A percentile compares a stretch with the other conserved stretches of the same genome.
phyloP scores from a whole-genome alignment of 108 stramenopile genomes.

The Conticribra weissflogii region DNA sequence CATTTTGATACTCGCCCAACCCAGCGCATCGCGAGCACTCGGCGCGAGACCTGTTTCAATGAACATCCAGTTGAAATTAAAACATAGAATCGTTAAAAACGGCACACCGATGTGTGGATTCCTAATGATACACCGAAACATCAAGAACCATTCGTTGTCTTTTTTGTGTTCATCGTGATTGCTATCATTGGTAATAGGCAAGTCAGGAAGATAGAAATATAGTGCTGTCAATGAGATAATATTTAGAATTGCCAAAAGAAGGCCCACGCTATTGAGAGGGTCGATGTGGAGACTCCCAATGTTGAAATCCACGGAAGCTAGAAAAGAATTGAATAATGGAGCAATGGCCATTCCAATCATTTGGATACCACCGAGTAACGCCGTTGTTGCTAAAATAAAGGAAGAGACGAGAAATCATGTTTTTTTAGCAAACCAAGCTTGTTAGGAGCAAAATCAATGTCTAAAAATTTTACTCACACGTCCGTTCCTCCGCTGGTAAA shows the following conservation, averaged over 20 bases:
- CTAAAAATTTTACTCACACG: slow-evolving; percentile 4
- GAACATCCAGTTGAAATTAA: slow-evolving; percentile 76
- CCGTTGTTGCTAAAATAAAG: slow-evolving; percentile 19
- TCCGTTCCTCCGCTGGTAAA: slow-evolving; percentile 58
- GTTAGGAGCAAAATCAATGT: too few relatives aligned
- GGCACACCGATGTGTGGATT: slow-evolving; percentile 57
- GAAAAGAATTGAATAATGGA: slow-evolving; percentile 61
- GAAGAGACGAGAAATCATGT: neutral
- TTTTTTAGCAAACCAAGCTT: too few relatives aligned
- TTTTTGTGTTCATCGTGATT: slow-evolving; percentile 10
- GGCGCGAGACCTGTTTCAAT: slow-evolving; percentile 79
- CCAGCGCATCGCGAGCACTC: slow-evolving; percentile 59
- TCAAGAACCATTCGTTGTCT: slow-evolving; percentile 20
- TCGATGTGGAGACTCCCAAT: slow-evolving; percentile 42
- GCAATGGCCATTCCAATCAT: slow-evolving; percentile 74
- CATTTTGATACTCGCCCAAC: slow-evolving; percentile 36
- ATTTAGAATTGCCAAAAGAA: slow-evolving; percentile 58
- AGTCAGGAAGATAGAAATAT: slow-evolving; percentile 64
- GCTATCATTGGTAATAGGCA: slow-evolving; percentile 22
- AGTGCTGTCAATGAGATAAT: slow-evolving; percentile 44
- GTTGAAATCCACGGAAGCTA: slow-evolving; percentile 46
- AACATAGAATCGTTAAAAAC: slow-evolving; percentile 59
- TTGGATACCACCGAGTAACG: slow-evolving; percentile 58
- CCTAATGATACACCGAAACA: slow-evolving; percentile 28
- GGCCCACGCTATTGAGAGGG: slow-evolving; percentile 72